Evolutionary conservation across 257 asterid genomes (phyloP), one percentile per base, ranked within the genome.

Genomic region (Nicotiana benthamiana): DNA sequence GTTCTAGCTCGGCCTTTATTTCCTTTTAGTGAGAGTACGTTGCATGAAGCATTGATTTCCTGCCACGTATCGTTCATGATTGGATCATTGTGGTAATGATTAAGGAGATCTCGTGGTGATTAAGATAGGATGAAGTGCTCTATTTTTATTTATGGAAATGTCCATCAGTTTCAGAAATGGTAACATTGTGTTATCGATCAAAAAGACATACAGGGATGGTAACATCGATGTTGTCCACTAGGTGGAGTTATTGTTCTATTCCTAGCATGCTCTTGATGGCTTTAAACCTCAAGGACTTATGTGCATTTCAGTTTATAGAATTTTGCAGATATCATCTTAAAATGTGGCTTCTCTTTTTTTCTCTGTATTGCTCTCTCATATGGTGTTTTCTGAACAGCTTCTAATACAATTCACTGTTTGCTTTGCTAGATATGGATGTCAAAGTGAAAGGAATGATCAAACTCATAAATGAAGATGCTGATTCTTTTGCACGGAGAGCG

Each of bases 401-500:
- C 77, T 72, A 7, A 72, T 72, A 15, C 22, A 72, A 46, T 4
- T 79, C 40, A 26, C 57, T 72, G 65, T 77, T 79, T 70, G 12
- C 81, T 84, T 82, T 80, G 48, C 80, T 75, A 96, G 99, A 92
- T 85, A 94, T 94, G 98, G 99, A 96, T 86, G 83, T 82, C 77
- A 94, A 94, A 79, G 98, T 96, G 61, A 96, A 96, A 86, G 79
- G 89, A 26, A 96, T 96, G 99, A 96, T 96, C 88, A 94, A 96
- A 89, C 94, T 96, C 87, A 89, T 96, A 40, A 97, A 96, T 86
- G 97, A 91, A 87, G 99, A 96, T 82, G 99, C 97, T 0, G 99
- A 96, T 86, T 92, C 98, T 83, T 96, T 96, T 81, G 99, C 99
- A 18, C 90, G 95, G 88, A 91, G 99, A 86, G 99, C 99, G 8